These are phyloP conservation scores for Cladophialophora bantiana DNA, from an alignment of 2,329 filamentous ascomycete genomes.

Conservation along the genomic window DNA sequence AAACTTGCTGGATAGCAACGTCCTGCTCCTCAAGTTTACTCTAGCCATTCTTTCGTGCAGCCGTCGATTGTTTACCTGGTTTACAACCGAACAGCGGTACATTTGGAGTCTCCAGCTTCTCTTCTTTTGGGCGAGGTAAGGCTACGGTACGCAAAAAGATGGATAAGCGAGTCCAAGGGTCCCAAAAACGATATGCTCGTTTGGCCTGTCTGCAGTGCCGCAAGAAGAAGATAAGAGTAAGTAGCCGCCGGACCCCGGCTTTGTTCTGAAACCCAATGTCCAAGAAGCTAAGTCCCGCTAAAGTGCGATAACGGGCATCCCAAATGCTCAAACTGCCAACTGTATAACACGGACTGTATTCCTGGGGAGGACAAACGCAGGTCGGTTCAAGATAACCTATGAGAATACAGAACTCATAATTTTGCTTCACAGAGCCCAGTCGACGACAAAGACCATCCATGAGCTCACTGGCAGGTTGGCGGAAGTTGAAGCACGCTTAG, in stretches of 20 bases:
- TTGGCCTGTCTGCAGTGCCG: not conserved
- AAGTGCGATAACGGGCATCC: slow-evolving; percentile 12
- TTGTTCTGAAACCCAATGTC: not conserved
- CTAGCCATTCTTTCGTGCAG: not conserved
- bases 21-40: not conserved
- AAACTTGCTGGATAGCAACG: not conserved
- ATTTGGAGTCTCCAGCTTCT: not conserved
- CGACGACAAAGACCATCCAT: slow-evolving; percentile 6
- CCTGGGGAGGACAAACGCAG: slow-evolving; percentile 18
- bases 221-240: slow-evolving; percentile 2
- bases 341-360: slow-evolving; percentile 7
- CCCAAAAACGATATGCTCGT: slow-evolving; percentile 1
- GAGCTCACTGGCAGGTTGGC: slow-evolving; percentile 5
- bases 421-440: slow-evolving; percentile 4
- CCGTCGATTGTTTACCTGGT: not conserved
- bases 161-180: not conserved
- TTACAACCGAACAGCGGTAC: not conserved
- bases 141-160: not conserved
- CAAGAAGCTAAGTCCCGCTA: not conserved
- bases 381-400: not conserved
- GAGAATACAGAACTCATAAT: not conserved
- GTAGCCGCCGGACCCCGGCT: not conserved
- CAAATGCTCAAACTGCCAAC: slow-evolving; percentile 10
- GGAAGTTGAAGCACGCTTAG: slow-evolving; percentile 9
- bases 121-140: not conserved